Base-by-base conservation (phyloP, 1,284 basidiomycete genomes). In the Ustilago hordei region DNA sequence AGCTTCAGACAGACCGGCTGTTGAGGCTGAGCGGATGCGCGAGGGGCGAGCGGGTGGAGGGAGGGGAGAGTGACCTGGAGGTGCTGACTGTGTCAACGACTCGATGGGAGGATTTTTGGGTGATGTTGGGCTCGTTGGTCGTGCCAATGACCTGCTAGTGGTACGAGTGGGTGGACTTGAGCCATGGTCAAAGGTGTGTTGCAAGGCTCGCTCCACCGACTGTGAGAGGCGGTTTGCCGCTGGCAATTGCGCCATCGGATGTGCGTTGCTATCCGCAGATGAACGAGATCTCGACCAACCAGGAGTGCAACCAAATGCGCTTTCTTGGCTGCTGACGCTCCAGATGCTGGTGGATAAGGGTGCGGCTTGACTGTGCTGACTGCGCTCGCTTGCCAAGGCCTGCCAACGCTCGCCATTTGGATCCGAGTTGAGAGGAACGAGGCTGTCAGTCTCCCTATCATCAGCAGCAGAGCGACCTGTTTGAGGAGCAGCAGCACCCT, bases 391-490 rank as follows among this genome's bases (percentile, higher is more conserved):
- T 13, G 35, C 45, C 3, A 54, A 36, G 7, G 31, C 35, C 4
- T 45, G 70, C 80, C 78, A 81, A 34, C 75, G 35, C 43, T 81
- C 80, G 28, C 80, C 80, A 31, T 81, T 75, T 0, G 80, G 80
- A 63, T 81, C 80, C 45, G 78, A 80, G 32, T 81, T 81, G 56
- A 70, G 68, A n/a, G 65, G 67, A 8, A 36, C 52, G 19, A 57
- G n/a, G 23, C 36, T 17, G 17, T 45, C 45, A 8, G 35, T 23
- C 23, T 31, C 19, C 34, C 19, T 28, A 8, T 48, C 39, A 23
- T 55, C 54, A 8, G 32, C 45, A 8, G 38, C 6, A 23, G 59
- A 45, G 6, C 58, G 45, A 31, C 45, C 8, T 11, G 36, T 11
- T 9, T 64, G 56, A 8, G 23, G 4, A 23, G 28, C 17, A 0